Evolutionary conservation across 176 grass and related monocot species (phyloP).

Genomic region (Tillandsia fasciculata): DNA sequence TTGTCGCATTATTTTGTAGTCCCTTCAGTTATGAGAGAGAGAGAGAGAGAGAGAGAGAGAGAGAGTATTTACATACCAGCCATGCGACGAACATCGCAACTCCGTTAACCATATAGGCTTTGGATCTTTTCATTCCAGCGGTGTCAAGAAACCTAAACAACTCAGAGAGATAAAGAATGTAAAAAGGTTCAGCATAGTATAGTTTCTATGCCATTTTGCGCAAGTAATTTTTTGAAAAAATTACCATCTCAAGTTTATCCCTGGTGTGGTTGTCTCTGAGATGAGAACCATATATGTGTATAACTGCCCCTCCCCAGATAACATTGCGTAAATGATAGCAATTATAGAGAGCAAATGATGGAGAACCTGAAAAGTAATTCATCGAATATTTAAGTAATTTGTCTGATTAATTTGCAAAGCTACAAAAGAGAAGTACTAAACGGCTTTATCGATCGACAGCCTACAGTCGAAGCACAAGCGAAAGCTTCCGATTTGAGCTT

Average conservation of each 20-base stretch:
- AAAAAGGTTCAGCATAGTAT: conserved; percentile 4
- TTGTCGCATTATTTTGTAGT: neutral
- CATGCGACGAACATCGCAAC: conserved; percentile 76
- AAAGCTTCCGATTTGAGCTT: no score
- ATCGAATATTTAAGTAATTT: no score
- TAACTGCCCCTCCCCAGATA: conserved; percentile 78
- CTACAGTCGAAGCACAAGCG: no score
- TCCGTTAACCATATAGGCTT: conserved; percentile 83
- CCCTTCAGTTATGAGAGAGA: neutral
- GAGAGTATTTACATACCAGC: conserved; percentile 48
- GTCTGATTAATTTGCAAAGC: no score
- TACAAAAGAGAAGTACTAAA: no score
- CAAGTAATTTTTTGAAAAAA: conserved; percentile 22
- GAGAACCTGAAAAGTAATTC: conserved; percentile 51
- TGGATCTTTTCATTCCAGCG: conserved; percentile 91
- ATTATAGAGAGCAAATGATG: conserved; percentile 78
- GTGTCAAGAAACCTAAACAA: conserved; percentile 92
- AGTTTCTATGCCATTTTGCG: neutral
- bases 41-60: neutral
- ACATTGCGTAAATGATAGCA: conserved; percentile 60
- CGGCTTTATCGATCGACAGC: no score
- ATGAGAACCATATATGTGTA: conserved; percentile 99
- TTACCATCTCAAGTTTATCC: conserved; percentile 96
- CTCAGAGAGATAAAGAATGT: conserved; percentile 22
- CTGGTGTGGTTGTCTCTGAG: conserved; percentile 95